These are phyloP conservation scores for Fusarium coffeatum DNA, from an alignment of 2,329 filamentous ascomycete species.

Conservation along the genomic window DNA sequence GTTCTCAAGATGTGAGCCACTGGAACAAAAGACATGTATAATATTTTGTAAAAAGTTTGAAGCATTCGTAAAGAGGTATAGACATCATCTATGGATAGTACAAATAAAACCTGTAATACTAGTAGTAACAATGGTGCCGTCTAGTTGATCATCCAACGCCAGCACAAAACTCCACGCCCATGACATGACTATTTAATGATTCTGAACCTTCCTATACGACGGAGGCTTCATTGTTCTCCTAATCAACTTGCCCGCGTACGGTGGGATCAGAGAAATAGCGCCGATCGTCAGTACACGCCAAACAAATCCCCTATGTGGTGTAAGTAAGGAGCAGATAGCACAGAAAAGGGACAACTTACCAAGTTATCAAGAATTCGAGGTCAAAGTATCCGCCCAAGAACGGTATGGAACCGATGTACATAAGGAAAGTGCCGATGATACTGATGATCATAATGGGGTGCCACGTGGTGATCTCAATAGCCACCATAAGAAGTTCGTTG, in stretches of 20 bases:
- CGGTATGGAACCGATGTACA: constrained; percentile 86
- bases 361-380: constrained; percentile 78
- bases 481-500: constrained; percentile 97
- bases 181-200: constrained; percentile 58
- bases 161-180: constrained; percentile 21
- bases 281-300: constrained; percentile 88
- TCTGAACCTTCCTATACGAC: constrained; percentile 93
- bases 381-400: constrained; percentile 94
- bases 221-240: constrained; percentile 88
- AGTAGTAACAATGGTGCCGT: constrained; percentile 25
- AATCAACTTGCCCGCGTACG: constrained; percentile 88
- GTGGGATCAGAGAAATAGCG: constrained; percentile 84
- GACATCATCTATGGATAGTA: constrained; percentile 21
- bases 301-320: constrained; percentile 74
- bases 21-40: constrained; percentile 7
- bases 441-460: constrained; percentile 90
- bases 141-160: constrained; percentile 41
- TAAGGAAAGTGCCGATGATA: constrained; percentile 81
- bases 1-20: constrained; percentile 62
- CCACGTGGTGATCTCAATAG: constrained; percentile 96
- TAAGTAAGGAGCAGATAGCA: constrained; percentile 27
- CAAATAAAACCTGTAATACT: constrained; percentile 32
- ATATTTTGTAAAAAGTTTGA: constrained; percentile 3
- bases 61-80: constrained; percentile 23
- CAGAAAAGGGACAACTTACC: constrained; percentile 57